These are phyloP conservation scores for Nicotiana otophora DNA, from an alignment of 257 asterid genomes.

Conservation along the genomic window DNA sequence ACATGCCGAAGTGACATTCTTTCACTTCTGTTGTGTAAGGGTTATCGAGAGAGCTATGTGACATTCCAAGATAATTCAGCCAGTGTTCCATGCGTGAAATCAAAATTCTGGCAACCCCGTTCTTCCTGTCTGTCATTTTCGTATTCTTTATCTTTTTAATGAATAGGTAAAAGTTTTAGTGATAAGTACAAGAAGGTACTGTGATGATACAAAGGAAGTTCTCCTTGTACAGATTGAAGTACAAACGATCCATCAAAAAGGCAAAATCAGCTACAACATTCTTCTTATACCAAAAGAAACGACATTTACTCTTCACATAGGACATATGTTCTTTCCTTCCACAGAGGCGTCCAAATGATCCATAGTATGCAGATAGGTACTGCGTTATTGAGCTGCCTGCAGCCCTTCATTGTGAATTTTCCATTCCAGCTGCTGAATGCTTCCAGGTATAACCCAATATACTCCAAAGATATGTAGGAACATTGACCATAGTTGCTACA, in stretches of 20 bases:
- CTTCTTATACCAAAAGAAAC: neutral
- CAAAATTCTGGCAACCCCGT: neutral
- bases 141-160: neutral
- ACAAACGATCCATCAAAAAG: neutral
- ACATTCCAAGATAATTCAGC: neutral
- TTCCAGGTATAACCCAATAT: neutral
- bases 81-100: neutral
- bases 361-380: neutral
- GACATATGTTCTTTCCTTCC: neutral
- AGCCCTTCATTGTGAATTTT: neutral
- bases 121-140: neutral
- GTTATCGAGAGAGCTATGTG: neutral
- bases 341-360: slow-evolving; percentile 2
- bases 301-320: neutral
- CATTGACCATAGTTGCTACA: neutral
- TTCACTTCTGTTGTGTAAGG: neutral
- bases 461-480: neutral
- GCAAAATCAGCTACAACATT: neutral
- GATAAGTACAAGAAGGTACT: neutral
- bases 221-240: neutral
- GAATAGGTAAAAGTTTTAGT: neutral
- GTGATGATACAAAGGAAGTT: neutral
- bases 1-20: neutral
- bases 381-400: neutral
- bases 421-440: neutral